Conservation (phyloP, 208 protist genomes). For the Leishmania martiniquensis region DNA sequence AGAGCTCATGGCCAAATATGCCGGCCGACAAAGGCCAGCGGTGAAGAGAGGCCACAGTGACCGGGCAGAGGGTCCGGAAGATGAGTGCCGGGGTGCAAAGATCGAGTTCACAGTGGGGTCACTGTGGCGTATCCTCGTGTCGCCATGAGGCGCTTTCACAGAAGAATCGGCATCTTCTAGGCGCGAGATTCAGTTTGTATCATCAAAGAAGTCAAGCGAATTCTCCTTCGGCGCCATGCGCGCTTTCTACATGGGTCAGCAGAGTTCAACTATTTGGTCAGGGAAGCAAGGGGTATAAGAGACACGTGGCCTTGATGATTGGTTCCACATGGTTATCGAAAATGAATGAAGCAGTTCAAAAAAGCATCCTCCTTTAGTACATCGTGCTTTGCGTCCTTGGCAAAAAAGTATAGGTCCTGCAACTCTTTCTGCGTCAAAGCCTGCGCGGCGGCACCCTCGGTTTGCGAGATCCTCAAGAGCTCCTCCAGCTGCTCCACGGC, state of each 20-base stretch:
- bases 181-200: background rate
- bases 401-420: constrained; percentile 28
- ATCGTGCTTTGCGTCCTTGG: constrained; percentile 11
- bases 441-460: background rate
- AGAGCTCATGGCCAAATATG: background rate
- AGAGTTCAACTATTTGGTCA: no score
- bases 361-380: constrained; percentile 27
- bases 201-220: background rate
- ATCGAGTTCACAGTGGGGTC: background rate
- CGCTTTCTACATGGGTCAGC: background rate
- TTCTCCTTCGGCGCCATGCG: background rate
- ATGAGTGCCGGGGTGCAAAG: background rate
- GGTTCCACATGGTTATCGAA: constrained; percentile 9
- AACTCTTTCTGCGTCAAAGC: constrained; percentile 19
- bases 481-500: constrained; percentile 26
- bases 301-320: no score
- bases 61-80: background rate
- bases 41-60: background rate
- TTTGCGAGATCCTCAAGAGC: constrained; percentile 5
- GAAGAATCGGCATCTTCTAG: background rate
- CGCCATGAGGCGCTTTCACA: background rate
- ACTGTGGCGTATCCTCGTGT: background rate
- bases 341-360: constrained; percentile 22
- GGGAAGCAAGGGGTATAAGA: background rate
- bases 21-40: background rate